A percentile compares a stretch with the other conserved stretches of the same genome.
Evolutionary conservation across 2,329 filamentous ascomycete species (phyloP).

Genomic region (Ceratocystis albifundus): DNA sequence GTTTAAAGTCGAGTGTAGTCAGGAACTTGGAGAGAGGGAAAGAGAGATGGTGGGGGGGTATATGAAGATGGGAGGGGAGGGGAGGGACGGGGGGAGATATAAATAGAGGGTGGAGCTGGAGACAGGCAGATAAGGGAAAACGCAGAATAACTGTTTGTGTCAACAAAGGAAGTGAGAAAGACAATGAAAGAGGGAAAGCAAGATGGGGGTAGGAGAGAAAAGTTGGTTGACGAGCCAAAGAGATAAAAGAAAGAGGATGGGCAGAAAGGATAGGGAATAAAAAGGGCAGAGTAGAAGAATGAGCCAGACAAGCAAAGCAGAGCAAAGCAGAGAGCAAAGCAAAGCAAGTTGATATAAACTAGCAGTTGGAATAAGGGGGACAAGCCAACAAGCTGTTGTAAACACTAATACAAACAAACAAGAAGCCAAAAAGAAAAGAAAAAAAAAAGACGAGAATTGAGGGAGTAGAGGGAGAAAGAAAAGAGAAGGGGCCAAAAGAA

Average conservation of each 20-base stretch:
- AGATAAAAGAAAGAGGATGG: no score
- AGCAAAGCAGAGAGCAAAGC: no score
- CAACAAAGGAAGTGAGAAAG: not conserved
- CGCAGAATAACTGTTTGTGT: not conserved
- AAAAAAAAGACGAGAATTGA: not conserved
- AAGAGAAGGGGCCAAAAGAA: not conserved
- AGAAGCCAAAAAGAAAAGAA: not conserved
- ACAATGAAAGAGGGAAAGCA: no score
- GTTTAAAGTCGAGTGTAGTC: not conserved
- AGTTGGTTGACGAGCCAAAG: no score
- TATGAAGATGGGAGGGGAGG: not conserved
- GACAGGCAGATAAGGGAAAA: not conserved
- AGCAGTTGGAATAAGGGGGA: not conserved
- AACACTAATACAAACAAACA: not conserved
- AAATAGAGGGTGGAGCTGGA: not conserved
- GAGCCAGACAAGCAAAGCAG: not conserved
- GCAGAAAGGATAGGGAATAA: no score
- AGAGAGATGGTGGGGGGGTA: conserved; percentile 1
- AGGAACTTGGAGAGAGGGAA: not conserved
- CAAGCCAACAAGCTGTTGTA: not conserved
- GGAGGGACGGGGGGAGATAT: not conserved
- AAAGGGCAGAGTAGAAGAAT: not conserved
- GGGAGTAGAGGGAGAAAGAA: not conserved
- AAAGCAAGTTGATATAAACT: not conserved
- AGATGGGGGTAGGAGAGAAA: no score